These are phyloP conservation scores for Phaeosphaeria sp. DNA, from an alignment of 2,329 filamentous ascomycete species.

Conservation along the genomic window DNA sequence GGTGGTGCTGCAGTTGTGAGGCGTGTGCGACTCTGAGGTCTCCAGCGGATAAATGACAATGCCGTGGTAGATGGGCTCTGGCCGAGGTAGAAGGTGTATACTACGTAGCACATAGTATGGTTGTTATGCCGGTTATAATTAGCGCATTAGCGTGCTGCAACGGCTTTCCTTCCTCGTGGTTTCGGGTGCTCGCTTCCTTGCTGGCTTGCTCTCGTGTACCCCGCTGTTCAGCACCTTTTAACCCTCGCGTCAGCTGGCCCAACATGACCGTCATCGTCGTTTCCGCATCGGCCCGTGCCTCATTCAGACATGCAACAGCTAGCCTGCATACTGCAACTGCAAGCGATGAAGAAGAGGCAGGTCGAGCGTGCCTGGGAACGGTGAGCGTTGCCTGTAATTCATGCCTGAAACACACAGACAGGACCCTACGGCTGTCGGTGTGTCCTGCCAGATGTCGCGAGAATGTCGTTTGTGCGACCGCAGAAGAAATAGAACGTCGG, in stretches of 20 bases:
- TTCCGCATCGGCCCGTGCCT: conserved; percentile 2
- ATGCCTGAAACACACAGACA: conserved; percentile 1
- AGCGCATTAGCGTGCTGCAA: conserved; percentile 16
- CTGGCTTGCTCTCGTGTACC: conserved; percentile 12
- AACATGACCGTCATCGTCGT: conserved; percentile 2
- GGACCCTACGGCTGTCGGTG: conserved; percentile 4
- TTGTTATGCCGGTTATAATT: conserved; percentile 11
- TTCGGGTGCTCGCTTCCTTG: conserved; percentile 16
- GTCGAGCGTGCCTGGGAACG: neutral
- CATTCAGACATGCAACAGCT: neutral
- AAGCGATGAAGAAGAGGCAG: neutral
- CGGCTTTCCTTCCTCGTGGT: conserved; percentile 21
- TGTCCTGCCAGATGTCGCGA: conserved; percentile 7
- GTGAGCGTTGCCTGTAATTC: neutral
- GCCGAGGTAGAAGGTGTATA: neutral
- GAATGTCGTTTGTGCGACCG: conserved; percentile 1
- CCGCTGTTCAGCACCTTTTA: conserved; percentile 7
- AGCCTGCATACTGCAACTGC: neutral
- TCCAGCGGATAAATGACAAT: neutral
- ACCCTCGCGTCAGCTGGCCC: conserved; percentile 7
- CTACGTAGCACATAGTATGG: neutral
- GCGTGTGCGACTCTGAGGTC: neutral
- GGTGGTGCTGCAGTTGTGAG: neutral
- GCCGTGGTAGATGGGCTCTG: neutral
- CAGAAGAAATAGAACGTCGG: conserved; percentile 2